phyloP scores from a whole-genome alignment of 1,139 yeast genomes.

The Nadsonia starkeyi-henricii region DNA sequence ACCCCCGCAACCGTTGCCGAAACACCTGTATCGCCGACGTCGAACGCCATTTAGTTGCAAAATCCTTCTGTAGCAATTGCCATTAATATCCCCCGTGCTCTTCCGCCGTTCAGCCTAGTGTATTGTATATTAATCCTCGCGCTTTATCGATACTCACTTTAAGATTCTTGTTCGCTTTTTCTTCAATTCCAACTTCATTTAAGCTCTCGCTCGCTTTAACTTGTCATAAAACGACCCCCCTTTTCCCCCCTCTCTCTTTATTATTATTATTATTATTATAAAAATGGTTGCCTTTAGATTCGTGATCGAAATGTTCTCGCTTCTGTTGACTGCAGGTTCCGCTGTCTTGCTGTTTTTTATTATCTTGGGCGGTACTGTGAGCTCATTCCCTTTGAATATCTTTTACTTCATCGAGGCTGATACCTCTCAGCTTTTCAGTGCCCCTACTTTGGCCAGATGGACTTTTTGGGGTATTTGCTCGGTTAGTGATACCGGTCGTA shows the following conservation, averaged over 20 bases:
- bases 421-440: conserved; percentile 41
- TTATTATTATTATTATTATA: conserved; percentile 1
- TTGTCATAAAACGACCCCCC: background rate
- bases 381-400: conserved; percentile 33
- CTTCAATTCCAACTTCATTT: background rate
- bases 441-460: conserved; percentile 46
- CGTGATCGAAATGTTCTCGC: conserved; percentile 9
- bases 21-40: too few relatives aligned
- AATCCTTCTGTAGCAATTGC: too few relatives aligned
- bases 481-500: conserved; percentile 27
- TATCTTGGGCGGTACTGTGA: conserved; percentile 47
- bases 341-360: conserved; percentile 46
- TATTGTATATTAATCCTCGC: background rate
- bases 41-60: too few relatives aligned
- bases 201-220: background rate
- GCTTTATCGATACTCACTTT: background rate
- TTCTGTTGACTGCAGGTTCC: conserved; percentile 21
- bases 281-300: conserved; percentile 11
- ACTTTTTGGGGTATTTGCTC: conserved; percentile 55
- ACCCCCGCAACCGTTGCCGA: too few relatives aligned
- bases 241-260: background rate
- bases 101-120: too few relatives aligned
- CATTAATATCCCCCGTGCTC: too few relatives aligned
- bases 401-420: conserved; percentile 65
- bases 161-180: conserved; percentile 2